Evolutionary conservation across 495 filamentous ascomycete species (phyloP).

Genomic region (Daldinia caldariorum): DNA sequence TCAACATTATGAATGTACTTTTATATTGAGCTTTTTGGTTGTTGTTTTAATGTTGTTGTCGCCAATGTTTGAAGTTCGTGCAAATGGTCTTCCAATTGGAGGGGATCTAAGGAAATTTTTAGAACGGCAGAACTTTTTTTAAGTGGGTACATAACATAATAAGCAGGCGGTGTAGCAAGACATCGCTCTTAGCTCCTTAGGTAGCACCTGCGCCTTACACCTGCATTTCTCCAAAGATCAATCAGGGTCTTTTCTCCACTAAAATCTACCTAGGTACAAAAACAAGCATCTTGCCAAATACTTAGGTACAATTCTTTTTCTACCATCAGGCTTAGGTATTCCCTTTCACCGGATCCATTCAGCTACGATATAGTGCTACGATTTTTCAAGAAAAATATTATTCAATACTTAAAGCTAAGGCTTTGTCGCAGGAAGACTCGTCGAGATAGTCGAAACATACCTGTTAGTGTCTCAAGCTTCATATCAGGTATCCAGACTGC

Average conservation of each 20-base stretch:
- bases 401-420: background rate
- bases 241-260: too few species aligned
- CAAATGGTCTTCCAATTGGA: constrained; percentile 18
- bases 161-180: constrained; percentile 31
- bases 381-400: background rate
- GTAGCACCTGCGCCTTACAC: too few species aligned
- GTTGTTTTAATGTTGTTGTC: constrained; percentile 7
- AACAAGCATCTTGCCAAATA: too few species aligned
- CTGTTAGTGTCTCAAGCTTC: background rate
- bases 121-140: constrained; percentile 39
- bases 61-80: background rate
- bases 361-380: background rate
- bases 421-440: background rate
- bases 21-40: constrained; percentile 10
- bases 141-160: background rate
- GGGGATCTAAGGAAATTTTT: constrained; percentile 40
- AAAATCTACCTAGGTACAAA: too few species aligned
- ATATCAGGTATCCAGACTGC: background rate
- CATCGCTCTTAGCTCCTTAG: too few species aligned
- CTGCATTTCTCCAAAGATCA: too few species aligned
- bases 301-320: background rate
- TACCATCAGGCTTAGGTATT: background rate
- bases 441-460: constrained; percentile 4
- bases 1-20: constrained; percentile 29
- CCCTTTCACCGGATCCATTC: background rate